A percentile compares a stretch with the other conserved stretches of the same genome.
Conservation (phyloP, 495 filamentous ascomycete genomes). For the Aspergillus wentii region DNA sequence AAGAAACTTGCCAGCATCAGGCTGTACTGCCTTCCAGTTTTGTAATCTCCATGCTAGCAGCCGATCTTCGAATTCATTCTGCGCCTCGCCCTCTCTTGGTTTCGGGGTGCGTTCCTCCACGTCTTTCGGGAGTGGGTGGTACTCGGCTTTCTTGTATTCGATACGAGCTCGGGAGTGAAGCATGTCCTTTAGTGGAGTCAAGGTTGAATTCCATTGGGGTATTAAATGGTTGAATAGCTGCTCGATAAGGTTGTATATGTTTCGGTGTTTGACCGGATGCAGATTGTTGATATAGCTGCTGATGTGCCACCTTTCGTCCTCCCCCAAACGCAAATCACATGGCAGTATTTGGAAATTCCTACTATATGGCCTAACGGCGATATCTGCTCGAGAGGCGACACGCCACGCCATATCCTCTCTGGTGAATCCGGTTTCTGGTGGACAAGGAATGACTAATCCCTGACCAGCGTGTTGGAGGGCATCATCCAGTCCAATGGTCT, state of each 20-base stretch:
- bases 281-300: slow-evolving; percentile 45
- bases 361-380: slow-evolving; percentile 24
- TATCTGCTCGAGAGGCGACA: slow-evolving; percentile 22
- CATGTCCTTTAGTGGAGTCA: slow-evolving; percentile 35
- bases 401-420: slow-evolving; percentile 41
- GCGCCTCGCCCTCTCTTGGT: slow-evolving; percentile 12
- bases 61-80: slow-evolving; percentile 21
- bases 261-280: slow-evolving; percentile 30
- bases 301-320: slow-evolving; percentile 24
- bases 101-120: slow-evolving; percentile 13
- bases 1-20: slow-evolving; percentile 24
- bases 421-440: slow-evolving; percentile 24
- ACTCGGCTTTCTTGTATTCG: slow-evolving; percentile 28
- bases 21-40: slow-evolving; percentile 20
- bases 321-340: slow-evolving; percentile 25
- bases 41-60: slow-evolving; percentile 21
- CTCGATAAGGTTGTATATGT: slow-evolving; percentile 39
- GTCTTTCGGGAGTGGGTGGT: slow-evolving; percentile 20
- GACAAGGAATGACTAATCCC: slow-evolving; percentile 22
- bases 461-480: slow-evolving; percentile 18
- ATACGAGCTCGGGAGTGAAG: slow-evolving; percentile 26
- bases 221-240: slow-evolving; percentile 32
- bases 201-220: slow-evolving; percentile 34
- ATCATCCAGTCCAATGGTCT: slow-evolving; percentile 20
- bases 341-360: slow-evolving; percentile 35